These are phyloP conservation scores for Solanum piurae DNA, from an alignment of 257 asterid genomes.

Conservation along the genomic window DNA sequence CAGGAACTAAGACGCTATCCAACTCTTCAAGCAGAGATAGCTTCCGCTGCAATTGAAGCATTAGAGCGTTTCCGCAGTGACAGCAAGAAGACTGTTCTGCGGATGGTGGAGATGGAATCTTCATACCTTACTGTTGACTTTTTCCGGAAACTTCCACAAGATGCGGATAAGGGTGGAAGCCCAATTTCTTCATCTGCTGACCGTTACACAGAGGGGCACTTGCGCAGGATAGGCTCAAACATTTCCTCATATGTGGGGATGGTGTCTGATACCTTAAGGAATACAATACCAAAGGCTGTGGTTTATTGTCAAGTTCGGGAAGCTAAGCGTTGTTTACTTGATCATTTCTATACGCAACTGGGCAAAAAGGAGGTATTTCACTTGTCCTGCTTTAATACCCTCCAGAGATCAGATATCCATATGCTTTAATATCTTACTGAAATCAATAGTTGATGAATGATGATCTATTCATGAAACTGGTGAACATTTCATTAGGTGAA, in stretches of 20 bases:
- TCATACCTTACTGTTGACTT: slow-evolving; percentile 32
- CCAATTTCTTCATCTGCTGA: slow-evolving; percentile 19
- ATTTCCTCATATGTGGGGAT: slow-evolving; percentile 22
- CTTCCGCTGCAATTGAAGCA: slow-evolving; percentile 24
- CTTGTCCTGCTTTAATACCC: not conserved
- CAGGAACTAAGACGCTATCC: slow-evolving; percentile 33
- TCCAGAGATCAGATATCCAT: not conserved
- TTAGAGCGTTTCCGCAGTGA: slow-evolving; percentile 26
- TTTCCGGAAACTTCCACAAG: slow-evolving; percentile 35
- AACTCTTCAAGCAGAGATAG: slow-evolving; percentile 24
- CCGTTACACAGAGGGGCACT: slow-evolving; percentile 27
- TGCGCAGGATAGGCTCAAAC: slow-evolving; percentile 25
- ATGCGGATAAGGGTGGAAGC: slow-evolving; percentile 25
- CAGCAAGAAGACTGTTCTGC: slow-evolving; percentile 27
- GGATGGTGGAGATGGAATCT: slow-evolving; percentile 38
- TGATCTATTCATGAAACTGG: not conserved
- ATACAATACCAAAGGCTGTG: slow-evolving; percentile 33
- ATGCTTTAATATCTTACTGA: not conserved
- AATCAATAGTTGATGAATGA: not conserved
- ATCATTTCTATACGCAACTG: slow-evolving; percentile 25
- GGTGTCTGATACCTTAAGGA: slow-evolving; percentile 25
- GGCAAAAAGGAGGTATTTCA: slow-evolving; percentile 27
- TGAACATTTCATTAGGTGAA: not conserved
- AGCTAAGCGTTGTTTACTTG: slow-evolving; percentile 26
- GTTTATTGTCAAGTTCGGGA: slow-evolving; percentile 36